Conservation (phyloP, 2,329 filamentous ascomycete species). For the Blastomyces gilchristii region DNA sequence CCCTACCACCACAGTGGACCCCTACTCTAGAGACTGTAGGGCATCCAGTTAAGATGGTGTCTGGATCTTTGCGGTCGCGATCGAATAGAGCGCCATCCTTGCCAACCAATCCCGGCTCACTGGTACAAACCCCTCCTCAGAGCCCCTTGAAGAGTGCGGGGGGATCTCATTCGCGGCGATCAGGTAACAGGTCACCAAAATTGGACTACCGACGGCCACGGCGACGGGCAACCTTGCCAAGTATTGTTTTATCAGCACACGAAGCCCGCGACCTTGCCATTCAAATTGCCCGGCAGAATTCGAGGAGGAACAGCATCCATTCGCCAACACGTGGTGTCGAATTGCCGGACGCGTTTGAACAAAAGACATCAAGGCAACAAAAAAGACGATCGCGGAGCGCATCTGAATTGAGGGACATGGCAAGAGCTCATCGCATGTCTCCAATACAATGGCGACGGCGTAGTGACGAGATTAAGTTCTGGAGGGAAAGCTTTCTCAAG, state of each 20-base stretch:
- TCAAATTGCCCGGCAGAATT: conserved; percentile 13
- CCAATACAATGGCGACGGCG: conserved; percentile 34
- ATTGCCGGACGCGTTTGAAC: neutral
- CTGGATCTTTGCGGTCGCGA: conserved; percentile 17
- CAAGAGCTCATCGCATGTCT: conserved; percentile 29
- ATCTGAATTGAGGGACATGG: conserved; percentile 29
- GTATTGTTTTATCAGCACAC: conserved; percentile 34
- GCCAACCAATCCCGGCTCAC: conserved; percentile 5
- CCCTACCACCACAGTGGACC: conserved; percentile 9
- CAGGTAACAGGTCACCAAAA: conserved; percentile 1
- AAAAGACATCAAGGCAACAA: conserved; percentile 14
- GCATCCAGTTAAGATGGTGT: conserved; percentile 18
- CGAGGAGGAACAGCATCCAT: conserved; percentile 11
- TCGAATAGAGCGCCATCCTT: conserved; percentile 11
- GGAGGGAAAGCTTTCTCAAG: conserved; percentile 27
- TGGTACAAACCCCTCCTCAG: neutral
- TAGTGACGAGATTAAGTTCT: conserved; percentile 32
- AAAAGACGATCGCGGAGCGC: conserved; percentile 39
- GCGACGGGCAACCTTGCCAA: conserved; percentile 37
- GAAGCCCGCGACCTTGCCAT: conserved; percentile 23
- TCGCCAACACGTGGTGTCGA: neutral
- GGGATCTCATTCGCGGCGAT: neutral
- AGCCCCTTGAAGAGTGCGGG: neutral
- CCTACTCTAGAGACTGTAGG: conserved; percentile 14
- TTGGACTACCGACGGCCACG: conserved; percentile 16